Conservation (phyloP, 768 basidiomycete species). For the Lactarius sp. region DNA sequence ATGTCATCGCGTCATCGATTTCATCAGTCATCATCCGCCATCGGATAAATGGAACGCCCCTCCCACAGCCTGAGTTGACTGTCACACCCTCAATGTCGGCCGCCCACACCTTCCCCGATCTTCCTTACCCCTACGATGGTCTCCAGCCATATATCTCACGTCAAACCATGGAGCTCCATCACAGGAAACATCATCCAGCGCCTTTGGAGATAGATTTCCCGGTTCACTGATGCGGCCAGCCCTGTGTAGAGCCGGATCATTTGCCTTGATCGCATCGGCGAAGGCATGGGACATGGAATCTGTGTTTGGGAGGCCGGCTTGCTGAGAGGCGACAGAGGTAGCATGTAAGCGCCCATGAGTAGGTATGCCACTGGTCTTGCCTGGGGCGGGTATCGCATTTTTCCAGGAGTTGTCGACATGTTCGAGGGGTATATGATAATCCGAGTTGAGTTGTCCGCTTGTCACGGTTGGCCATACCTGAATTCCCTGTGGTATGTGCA, state of each 20-base stretch:
- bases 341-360: conserved; percentile 71
- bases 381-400: conserved; percentile 45
- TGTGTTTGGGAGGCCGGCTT: conserved; percentile 34
- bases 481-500: conserved; percentile 83
- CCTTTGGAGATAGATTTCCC: conserved; percentile 43
- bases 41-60: conserved; percentile 20
- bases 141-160: conserved; percentile 91
- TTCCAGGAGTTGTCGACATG: conserved; percentile 45
- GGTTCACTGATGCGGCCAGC: conserved; percentile 38
- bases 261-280: conserved; percentile 72
- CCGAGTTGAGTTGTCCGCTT: conserved; percentile 1
- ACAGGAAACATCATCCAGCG: conserved; percentile 94
- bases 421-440: not conserved
- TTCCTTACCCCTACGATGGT: conserved; percentile 78
- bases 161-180: conserved; percentile 94
- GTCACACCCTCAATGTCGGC: conserved; percentile 28
- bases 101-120: conserved; percentile 57
- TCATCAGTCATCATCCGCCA: not conserved
- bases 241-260: conserved; percentile 73
- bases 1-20: conserved; percentile 14
- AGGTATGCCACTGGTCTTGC: conserved; percentile 49
- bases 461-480: conserved; percentile 49
- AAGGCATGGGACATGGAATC: conserved; percentile 69
- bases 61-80: not conserved
- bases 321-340: conserved; percentile 46